Conservation (phyloP, 108 stramenopile species). For the Fragilaria crotonensis region DNA sequence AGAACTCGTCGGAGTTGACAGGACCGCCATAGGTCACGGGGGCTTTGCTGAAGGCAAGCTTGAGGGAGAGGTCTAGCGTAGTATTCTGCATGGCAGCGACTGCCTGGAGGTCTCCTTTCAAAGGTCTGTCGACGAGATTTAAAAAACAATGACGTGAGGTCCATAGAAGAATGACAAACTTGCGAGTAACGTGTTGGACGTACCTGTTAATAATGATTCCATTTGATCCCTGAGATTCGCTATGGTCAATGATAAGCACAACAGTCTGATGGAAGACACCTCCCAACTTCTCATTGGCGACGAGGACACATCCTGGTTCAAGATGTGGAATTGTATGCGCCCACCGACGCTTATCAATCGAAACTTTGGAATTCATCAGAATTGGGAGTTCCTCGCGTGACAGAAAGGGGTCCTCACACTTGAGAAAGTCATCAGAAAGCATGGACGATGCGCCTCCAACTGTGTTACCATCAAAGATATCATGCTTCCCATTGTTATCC, state of each 20-base stretch:
- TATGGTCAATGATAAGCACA: constrained; percentile 80
- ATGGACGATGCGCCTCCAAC: constrained; percentile 42
- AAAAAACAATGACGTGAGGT: background rate
- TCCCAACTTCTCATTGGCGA: constrained; percentile 84
- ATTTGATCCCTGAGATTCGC: constrained; percentile 61
- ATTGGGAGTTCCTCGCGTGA: constrained; percentile 65
- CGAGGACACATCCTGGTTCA: constrained; percentile 76
- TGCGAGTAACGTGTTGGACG: constrained; percentile 11
- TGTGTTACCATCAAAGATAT: constrained; percentile 59
- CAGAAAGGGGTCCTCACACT: constrained; percentile 70
- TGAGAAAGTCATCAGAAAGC: constrained; percentile 13
- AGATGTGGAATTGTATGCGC: constrained; percentile 73
- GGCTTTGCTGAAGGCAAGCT: constrained; percentile 62
- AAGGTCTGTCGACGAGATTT: constrained; percentile 35
- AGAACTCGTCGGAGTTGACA: constrained; percentile 72
- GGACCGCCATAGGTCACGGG: constrained; percentile 83
- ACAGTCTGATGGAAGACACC: constrained; percentile 88
- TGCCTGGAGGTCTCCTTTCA: constrained; percentile 60
- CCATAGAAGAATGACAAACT: background rate
- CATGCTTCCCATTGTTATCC: constrained; percentile 11
- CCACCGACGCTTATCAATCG: constrained; percentile 75
- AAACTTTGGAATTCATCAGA: constrained; percentile 40
- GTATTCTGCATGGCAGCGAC: constrained; percentile 48
- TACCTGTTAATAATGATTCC: constrained; percentile 87
- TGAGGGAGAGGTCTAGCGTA: constrained; percentile 68